phyloP scores from a whole-genome alignment of 345 rosid genomes.

The Alliaria petiolata region DNA sequence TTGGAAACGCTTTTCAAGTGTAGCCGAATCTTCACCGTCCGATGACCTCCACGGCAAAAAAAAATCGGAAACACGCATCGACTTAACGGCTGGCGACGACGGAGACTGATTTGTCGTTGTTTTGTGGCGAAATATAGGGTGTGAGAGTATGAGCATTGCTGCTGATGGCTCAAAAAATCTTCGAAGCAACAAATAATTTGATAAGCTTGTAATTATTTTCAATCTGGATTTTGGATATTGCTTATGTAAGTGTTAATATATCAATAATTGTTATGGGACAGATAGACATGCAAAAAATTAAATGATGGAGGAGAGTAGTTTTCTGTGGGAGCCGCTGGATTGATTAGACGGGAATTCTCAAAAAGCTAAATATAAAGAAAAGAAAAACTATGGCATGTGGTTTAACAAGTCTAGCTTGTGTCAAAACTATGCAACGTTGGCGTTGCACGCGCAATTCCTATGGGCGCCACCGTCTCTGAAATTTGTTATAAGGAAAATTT shows the following conservation, averaged over 20 bases:
- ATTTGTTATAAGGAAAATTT: no score
- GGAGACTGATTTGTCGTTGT: constrained; percentile 3
- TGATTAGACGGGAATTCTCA: background rate
- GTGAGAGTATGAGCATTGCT: constrained; percentile 56
- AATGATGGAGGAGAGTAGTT: constrained; percentile 9
- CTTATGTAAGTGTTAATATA: background rate
- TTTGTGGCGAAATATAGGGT: constrained; percentile 18
- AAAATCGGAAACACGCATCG: background rate
- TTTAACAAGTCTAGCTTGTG: constrained; percentile 22
- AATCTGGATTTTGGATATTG: background rate
- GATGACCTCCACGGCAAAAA: background rate
- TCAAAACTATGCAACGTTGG: constrained; percentile 2
- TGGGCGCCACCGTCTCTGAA: background rate
- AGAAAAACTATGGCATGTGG: constrained; percentile 24
- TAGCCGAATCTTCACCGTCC: constrained; percentile 15
- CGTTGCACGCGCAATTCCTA: constrained; percentile 3
- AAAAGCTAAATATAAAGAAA: background rate
- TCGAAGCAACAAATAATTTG: background rate
- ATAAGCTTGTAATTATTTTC: background rate
- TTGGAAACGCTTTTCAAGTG: constrained; percentile 38
- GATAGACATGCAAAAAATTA: background rate
- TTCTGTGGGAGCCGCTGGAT: constrained; percentile 23
- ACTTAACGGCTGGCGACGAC: background rate
- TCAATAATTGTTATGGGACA: background rate
- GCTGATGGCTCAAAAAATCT: constrained; percentile 43